Evolutionary conservation across 1,139 yeast species (phyloP), one percentile per base, ranked within the genome.

Genomic region (Sugiyamaella japonica): DNA sequence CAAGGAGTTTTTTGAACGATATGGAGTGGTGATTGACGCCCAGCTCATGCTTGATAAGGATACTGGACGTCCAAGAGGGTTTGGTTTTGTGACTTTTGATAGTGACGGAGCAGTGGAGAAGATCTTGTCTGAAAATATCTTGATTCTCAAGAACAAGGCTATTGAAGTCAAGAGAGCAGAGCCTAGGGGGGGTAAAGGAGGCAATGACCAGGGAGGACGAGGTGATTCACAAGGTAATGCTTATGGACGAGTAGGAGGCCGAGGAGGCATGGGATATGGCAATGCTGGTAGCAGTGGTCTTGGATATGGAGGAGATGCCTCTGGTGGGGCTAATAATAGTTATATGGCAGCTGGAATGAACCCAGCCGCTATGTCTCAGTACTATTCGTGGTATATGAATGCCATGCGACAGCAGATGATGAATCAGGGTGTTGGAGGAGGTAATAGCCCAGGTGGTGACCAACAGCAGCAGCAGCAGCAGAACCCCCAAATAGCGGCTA

Each of bases 111-210:
- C 98, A 10, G 98, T 93, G 45, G 99, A 93, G 67, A 80, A 85
- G 65, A 96, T 90, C 56, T 86, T 95, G 57, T 88, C 85, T 56
- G 86, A 86, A 70, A 87, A 88, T 73, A 89, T 84, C 67, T 80
- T 90, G 61, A 83, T 86, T 56, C 84, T 90, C 62, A 90, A 90
- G 69, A 97, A 96, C 52, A 89, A 86, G 71, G 84, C 89, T 48
- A 89, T 93, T 82, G 99, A 93, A 73, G 96, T 93, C 58, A 93
- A 93, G 73, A 83, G 97, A 65, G 99, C 99, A n/a, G 97, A 91
- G 70, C 98, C 99, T 60, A 82, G 98, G 47, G 54, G 60, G 56
- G 48, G 51, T 59, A 51, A 49, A 34, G 82, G 98, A 42, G 53
- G 58, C 55, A 43, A 48, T 58, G 52, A 42, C 15, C 41, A 28